Evolutionary conservation across 1,139 yeast genomes (phyloP).

Genomic region (Protomyces inundatus): DNA sequence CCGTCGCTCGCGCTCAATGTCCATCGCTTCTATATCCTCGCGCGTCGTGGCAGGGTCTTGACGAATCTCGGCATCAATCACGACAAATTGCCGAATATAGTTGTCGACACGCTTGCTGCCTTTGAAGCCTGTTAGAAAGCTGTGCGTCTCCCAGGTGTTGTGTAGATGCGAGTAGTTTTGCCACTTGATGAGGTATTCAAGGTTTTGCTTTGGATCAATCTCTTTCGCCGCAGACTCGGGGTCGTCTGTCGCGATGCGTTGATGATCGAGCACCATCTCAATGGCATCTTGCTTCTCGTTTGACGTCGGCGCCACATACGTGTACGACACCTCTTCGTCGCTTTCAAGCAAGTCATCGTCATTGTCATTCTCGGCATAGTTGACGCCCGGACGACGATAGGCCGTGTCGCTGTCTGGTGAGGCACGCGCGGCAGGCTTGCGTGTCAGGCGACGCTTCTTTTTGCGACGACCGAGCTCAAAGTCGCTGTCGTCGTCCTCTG

Average conservation of each 20-base stretch:
- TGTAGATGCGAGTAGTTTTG: slow-evolving; percentile 81
- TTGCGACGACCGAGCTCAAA: slow-evolving; percentile 9
- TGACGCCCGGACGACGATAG: slow-evolving; percentile 8
- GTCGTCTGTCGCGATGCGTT: slow-evolving; percentile 2
- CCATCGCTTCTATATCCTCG: slow-evolving; percentile 86
- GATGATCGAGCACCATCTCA: slow-evolving; percentile 27
- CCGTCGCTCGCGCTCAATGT: slow-evolving; percentile 77
- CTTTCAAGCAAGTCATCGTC: slow-evolving; percentile 17
- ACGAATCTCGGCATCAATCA: slow-evolving; percentile 68
- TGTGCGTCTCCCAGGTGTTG: slow-evolving; percentile 86
- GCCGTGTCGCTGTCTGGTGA: slow-evolving; percentile 8
- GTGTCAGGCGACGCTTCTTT: slow-evolving; percentile 7
- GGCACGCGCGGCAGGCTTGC: not conserved
- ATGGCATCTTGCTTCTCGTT: slow-evolving; percentile 11
- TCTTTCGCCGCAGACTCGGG: not conserved
- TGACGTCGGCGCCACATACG: slow-evolving; percentile 2
- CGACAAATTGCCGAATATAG: slow-evolving; percentile 72
- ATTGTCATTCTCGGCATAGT: slow-evolving; percentile 18
- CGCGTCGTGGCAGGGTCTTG: slow-evolving; percentile 73
- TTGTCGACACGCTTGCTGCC: slow-evolving; percentile 87
- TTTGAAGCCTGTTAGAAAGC: slow-evolving; percentile 50
- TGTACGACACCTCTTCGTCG: slow-evolving; percentile 13
- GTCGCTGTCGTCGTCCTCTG: slow-evolving; percentile 18
- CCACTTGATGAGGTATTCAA: slow-evolving; percentile 59
- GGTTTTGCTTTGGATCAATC: slow-evolving; percentile 11